Base-by-base conservation (phyloP, 164 flowering plant species). In the Vitis rotundifolia region DNA sequence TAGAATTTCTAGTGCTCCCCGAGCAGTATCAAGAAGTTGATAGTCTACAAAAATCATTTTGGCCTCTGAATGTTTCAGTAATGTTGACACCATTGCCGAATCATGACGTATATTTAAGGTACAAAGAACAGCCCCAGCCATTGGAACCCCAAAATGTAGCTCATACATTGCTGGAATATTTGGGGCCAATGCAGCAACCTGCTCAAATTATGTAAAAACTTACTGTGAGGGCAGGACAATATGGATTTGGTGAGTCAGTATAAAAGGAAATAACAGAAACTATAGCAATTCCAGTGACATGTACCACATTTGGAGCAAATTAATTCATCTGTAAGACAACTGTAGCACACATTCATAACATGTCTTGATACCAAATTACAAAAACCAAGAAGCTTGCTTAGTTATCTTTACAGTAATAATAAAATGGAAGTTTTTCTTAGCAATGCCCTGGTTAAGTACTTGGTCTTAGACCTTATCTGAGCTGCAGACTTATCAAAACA, bases 121-220 rank as follows among this genome's bases (percentile, higher is more conserved):
- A 58, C 85, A 83, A 49, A 88, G 84, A 55, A 86, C 77, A 9
- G 87, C 89, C 4, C 87, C 88, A 11, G 88, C 86, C 88, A 88
- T 88, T 60, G 89, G 89, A 61, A 86, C 92, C 55, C 78, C 89
- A 75, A 88, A 88, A 72, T 88, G 89, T 8, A 86, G 81, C 79
- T 88, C 92, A 69, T 81, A 84, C 80, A 84, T 84, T 13, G 86
- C 87, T 26, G 89, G 92, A 61, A 84, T 63, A 63, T 88, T 88
- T 22, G 89, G 87, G 16, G 81, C 86, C 79, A 88, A 67, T 2
- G 72, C 83, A 28, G 88, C 88, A 50, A 88, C 88, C 89, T 87
- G 77, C 12, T 68, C 67, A 67, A 59, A 26, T 12, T 7, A 61
- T 48, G 15, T 55, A 55, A 15, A 11, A 28, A 49, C 29, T 11